Evolutionary conservation across 192 early-diverging fungal species (phyloP).

Genomic region (Helicostylum pulchrum): DNA sequence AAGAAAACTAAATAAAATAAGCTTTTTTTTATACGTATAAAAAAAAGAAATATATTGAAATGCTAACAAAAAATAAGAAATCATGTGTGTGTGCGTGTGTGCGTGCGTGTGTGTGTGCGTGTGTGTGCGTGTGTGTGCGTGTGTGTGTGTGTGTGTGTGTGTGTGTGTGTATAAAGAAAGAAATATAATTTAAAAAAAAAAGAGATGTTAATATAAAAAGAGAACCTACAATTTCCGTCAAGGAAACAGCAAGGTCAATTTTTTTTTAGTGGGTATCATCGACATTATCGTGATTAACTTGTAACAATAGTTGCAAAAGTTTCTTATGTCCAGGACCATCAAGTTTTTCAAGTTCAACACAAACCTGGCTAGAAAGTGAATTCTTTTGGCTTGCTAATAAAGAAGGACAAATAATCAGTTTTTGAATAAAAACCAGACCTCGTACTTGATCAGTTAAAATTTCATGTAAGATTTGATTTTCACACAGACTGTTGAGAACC

Average conservation of each 20-base stretch:
- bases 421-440: slow-evolving; percentile 81
- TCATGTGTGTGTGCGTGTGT: too few relatives aligned
- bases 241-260: not conserved
- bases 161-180: not conserved
- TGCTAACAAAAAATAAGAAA: not conserved
- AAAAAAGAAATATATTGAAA: not conserved
- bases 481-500: slow-evolving; percentile 70
- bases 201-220: not conserved
- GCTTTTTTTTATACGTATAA: not conserved
- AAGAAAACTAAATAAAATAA: not conserved
- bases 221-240: too few relatives aligned
- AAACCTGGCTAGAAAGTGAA: not conserved
- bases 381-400: slow-evolving; percentile 35
- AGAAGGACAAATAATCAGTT: slow-evolving; percentile 73
- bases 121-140: too few relatives aligned
- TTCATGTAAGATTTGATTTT: slow-evolving; percentile 62
- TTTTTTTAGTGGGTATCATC: slow-evolving; percentile 5
- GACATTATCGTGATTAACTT: not conserved
- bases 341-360: not conserved
- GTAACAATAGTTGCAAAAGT: slow-evolving; percentile 6
- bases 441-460: slow-evolving; percentile 75
- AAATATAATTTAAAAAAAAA: not conserved
- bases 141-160: too few relatives aligned
- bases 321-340: slow-evolving; percentile 19
- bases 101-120: too few relatives aligned